Evolutionary conservation across 2,329 filamentous ascomycete species (phyloP).

Genomic region (Colletotrichum sojae): DNA sequence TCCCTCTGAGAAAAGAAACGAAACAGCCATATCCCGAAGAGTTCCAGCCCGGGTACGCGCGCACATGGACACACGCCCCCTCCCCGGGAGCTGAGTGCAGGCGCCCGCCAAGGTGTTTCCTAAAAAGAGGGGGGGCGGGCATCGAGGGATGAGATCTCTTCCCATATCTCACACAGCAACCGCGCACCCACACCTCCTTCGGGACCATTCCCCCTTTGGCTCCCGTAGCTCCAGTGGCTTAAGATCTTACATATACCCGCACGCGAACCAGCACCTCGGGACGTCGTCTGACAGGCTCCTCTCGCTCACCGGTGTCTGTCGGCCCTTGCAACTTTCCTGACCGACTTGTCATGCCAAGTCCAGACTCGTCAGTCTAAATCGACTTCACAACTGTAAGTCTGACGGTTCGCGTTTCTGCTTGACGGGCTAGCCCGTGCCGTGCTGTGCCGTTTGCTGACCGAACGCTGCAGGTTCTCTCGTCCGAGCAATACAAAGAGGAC

Average conservation of each 20-base stretch:
- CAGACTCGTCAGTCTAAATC: conserved; percentile 23
- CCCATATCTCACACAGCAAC: neutral
- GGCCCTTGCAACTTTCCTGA: conserved; percentile 36
- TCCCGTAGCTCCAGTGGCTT: conserved; percentile 15
- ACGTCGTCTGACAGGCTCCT: conserved; percentile 36
- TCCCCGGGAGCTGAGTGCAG: neutral
- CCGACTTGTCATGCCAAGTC: conserved; percentile 39
- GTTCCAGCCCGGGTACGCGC: conserved; percentile 5
- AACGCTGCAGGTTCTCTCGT: too few relatives aligned
- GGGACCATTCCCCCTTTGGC: conserved; percentile 19
- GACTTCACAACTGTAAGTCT: conserved; percentile 27
- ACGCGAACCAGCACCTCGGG: conserved; percentile 35
- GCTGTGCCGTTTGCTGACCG: too few relatives aligned
- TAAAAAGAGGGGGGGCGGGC: conserved; percentile 1
- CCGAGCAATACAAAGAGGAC: too few relatives aligned
- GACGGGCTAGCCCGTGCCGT: too few relatives aligned
- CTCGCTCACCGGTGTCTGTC: conserved; percentile 35
- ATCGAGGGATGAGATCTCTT: conserved; percentile 7
- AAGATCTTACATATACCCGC: conserved; percentile 41
- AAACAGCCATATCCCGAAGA: conserved; percentile 15
- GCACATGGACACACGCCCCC: neutral
- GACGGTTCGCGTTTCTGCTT: neutral
- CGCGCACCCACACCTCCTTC: neutral
- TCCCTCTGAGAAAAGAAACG: conserved; percentile 28
- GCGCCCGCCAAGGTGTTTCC: conserved; percentile 22